Evolutionary conservation across 768 basidiomycete species (phyloP).

Genomic region (Psilocybe tampanensis): DNA sequence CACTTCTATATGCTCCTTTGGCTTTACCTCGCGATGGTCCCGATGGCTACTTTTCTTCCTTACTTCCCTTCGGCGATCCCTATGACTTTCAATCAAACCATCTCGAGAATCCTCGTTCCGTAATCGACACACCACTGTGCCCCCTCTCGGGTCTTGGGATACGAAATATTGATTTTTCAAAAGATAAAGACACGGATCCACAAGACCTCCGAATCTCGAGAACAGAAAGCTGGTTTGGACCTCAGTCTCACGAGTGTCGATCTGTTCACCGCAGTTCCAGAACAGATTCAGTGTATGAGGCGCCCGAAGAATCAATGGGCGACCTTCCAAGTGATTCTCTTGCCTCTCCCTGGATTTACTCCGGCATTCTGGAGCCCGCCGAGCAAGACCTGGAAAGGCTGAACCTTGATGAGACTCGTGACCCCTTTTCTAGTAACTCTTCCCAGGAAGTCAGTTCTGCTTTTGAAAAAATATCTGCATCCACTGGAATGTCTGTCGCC

Average conservation of each 20-base stretch:
- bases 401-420: slow-evolving; percentile 8
- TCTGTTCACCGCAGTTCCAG: slow-evolving; percentile 4
- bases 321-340: background rate
- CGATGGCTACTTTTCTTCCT: slow-evolving; percentile 12
- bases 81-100: slow-evolving; percentile 42
- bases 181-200: slow-evolving; percentile 6
- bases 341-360: slow-evolving; percentile 25
- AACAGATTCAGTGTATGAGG: slow-evolving; percentile 12
- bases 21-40: slow-evolving; percentile 24
- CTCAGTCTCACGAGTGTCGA: slow-evolving; percentile 4
- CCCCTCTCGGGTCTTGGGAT: slow-evolving; percentile 34
- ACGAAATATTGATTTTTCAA: slow-evolving; percentile 21
- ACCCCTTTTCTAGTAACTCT: slow-evolving; percentile 3
- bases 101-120: slow-evolving; percentile 16
- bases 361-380: slow-evolving; percentile 21
- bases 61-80: slow-evolving; percentile 17
- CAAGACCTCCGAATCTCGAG: background rate
- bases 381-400: slow-evolving; percentile 19
- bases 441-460: slow-evolving; percentile 15
- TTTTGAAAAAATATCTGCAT: slow-evolving; percentile 30
- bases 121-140: slow-evolving; percentile 11
- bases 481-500: slow-evolving; percentile 35
- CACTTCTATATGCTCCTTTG: slow-evolving; percentile 23
- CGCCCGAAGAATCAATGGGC: background rate
- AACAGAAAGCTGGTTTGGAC: slow-evolving; percentile 1